These are phyloP conservation scores for Ophiostoma tasmaniense DNA, from an alignment of 2,329 filamentous ascomycete genomes.

Conservation along the genomic window DNA sequence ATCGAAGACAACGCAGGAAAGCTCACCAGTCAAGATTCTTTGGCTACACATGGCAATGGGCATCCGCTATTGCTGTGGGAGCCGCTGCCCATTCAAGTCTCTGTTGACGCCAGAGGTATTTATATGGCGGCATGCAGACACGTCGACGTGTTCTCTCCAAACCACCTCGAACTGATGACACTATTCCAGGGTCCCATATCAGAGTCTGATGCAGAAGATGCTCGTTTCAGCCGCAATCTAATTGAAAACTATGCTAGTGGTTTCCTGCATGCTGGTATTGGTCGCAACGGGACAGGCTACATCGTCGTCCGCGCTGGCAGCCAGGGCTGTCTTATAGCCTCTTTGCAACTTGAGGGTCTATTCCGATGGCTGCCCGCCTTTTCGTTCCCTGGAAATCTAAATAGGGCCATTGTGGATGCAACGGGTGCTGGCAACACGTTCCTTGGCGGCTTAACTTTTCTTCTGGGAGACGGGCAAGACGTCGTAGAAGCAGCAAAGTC, in stretches of 20 bases:
- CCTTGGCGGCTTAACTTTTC: not conserved
- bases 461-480: not conserved
- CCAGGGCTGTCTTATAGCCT: not conserved
- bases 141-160: not conserved
- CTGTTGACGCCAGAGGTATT: not conserved
- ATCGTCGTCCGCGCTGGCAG: not conserved
- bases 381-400: not conserved
- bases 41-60: not conserved
- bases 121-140: not conserved
- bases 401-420: not conserved
- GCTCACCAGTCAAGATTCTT: not conserved
- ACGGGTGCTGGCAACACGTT: not conserved
- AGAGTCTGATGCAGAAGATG: not conserved
- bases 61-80: not conserved
- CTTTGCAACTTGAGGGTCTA: not conserved
- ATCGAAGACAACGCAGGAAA: not conserved
- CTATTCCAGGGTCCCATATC: not conserved
- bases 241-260: not conserved
- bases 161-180: not conserved
- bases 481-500: not conserved
- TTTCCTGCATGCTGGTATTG: not conserved
- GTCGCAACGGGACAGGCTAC: not conserved
- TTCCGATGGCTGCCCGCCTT: not conserved
- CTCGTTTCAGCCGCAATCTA: not conserved
- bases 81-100: not conserved